phyloP scores from a whole-genome alignment of 768 basidiomycete genomes.

The Myochromella boudieri region DNA sequence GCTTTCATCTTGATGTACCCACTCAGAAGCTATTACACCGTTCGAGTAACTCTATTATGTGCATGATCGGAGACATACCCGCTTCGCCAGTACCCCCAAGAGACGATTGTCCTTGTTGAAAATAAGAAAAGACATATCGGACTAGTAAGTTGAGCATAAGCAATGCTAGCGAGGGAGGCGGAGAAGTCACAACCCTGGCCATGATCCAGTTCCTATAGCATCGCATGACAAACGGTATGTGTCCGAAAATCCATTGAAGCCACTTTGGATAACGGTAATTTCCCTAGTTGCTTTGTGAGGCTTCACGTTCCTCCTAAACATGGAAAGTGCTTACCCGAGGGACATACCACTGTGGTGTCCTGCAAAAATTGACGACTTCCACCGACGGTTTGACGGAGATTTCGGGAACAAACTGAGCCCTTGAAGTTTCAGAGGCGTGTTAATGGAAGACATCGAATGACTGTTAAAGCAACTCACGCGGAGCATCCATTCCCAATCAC shows the following conservation, averaged over 20 bases:
- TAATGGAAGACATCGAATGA: too few relatives aligned
- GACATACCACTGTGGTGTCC: conserved; percentile 59
- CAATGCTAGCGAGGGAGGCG: conserved; percentile 1
- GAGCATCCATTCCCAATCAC: conserved; percentile 67
- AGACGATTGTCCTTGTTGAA: conserved; percentile 40
- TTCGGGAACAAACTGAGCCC: conserved; percentile 60
- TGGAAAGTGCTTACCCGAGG: conserved; percentile 40
- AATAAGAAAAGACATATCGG: conserved; percentile 34
- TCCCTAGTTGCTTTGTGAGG: conserved; percentile 21
- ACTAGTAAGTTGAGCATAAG: conserved; percentile 21
- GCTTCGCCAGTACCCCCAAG: conserved; percentile 28
- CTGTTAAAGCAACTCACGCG: conserved; percentile 36
- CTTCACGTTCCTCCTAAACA: not conserved
- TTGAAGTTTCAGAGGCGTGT: too few relatives aligned
- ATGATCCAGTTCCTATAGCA: conserved; percentile 48
- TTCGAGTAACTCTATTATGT: not conserved
- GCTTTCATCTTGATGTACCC: conserved; percentile 47
- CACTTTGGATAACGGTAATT: conserved; percentile 42
- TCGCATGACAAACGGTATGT: conserved; percentile 50
- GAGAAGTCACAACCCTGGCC: conserved; percentile 35
- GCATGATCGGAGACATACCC: conserved; percentile 23
- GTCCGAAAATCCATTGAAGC: conserved; percentile 53
- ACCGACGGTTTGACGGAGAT: conserved; percentile 50
- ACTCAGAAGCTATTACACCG: conserved; percentile 32
- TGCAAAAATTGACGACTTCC: conserved; percentile 55